phyloP scores from a whole-genome alignment of 345 rosid genomes.

The Aegle marmelos region DNA sequence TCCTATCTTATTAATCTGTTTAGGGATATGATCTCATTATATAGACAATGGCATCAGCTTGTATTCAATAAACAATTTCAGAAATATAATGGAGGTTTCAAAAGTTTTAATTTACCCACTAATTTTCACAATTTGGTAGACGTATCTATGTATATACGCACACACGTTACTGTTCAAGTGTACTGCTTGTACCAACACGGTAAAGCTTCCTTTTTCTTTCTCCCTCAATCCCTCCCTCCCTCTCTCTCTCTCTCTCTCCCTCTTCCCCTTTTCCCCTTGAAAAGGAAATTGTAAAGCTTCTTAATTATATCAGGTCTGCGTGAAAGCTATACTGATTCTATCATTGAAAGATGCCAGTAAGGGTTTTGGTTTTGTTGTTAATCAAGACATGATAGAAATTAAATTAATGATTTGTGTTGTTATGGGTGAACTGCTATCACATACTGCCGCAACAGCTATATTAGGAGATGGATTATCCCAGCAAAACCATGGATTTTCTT shows the following conservation, averaged over 20 bases:
- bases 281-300: not conserved
- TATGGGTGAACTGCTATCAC: not conserved
- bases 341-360: not conserved
- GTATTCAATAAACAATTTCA: no score
- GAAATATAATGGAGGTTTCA: no score
- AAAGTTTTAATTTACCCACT: no score
- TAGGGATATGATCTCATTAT: no score
- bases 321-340: not conserved
- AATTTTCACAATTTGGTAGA: no score
- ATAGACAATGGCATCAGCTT: no score
- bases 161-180: not conserved
- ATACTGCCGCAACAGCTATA: not conserved
- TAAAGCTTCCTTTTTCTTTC: no score
- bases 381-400: not conserved
- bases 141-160: no score
- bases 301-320: not conserved
- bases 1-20: no score
- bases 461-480: not conserved
- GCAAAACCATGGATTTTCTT: conserved; percentile 10
- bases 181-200: not conserved
- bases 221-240: fast-evolving
- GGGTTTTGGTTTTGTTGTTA: not conserved
- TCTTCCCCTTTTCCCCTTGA: no score
- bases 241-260: no score
- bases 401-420: not conserved